Base-by-base conservation (phyloP, 192 early-diverging fungal genomes). In the Cetraspora pellucida region DNA sequence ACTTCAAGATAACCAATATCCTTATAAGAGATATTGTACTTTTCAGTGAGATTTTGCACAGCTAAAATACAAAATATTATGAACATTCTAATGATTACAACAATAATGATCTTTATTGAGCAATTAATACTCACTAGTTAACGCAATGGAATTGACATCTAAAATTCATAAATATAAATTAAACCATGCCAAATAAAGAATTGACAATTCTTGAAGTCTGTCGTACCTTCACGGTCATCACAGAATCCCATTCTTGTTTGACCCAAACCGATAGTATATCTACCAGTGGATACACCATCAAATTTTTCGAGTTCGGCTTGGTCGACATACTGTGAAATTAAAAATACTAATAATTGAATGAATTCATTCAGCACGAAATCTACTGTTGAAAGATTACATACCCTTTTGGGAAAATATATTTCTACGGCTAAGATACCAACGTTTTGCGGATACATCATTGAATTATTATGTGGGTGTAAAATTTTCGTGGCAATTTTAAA, bases 201-300 rank as follows among this genome's bases (percentile, higher is more conserved):
- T 13, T 16, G 9, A 28, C 13, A 75, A 0, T 37, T 37, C 37
- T 37, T 37, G 1, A 3, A 46, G 13, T 4, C 3, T 52, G 50
- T 52, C 17, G 13, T 28, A 74, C 77, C 72, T 83, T 99, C 96
- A 77, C 96, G 88, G 82, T 99, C 97, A 83, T 97, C 96, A 86
- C 91, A 91, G 79, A 97, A 90, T 50, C 90, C 93, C 97, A 99
- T 99, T 81, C 92, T 92, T 75, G 84, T 88, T 86, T 97, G 96
- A 49, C 97, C 97, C 19, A 99, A 91, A 74, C 97, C 97, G 79
- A 98, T 97, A 72, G 96, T 96, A 87, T 99, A 99, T 89, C 97
- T 99, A 78, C 97, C 97, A 55, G 92, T 83, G 27, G 94, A 94
- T 55, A 95, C 97, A 45, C 92, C 91, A 83, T 99, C 96, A 85